phyloP scores from a whole-genome alignment of 768 basidiomycete genomes.

The Macrolepiota fuliginosa region DNA sequence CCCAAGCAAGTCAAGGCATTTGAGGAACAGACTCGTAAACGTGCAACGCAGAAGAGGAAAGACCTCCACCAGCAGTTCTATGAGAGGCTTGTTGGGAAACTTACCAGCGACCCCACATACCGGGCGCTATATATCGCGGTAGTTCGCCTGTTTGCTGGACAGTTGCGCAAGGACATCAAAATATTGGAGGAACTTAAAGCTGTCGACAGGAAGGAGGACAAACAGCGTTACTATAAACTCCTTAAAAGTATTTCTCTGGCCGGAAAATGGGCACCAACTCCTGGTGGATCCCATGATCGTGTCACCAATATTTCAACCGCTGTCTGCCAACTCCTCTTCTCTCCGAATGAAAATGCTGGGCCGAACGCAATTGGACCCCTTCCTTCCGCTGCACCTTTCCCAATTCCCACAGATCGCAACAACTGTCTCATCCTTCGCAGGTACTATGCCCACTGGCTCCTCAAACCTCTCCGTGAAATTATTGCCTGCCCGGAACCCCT shows the following conservation, averaged over 20 bases:
- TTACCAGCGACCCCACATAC: conserved; percentile 43
- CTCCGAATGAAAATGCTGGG: conserved; percentile 22
- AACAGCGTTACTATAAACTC: conserved; percentile 20
- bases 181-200: conserved; percentile 33
- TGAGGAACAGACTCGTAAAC: conserved; percentile 1
- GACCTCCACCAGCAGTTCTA: conserved; percentile 26
- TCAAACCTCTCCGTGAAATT: conserved; percentile 51
- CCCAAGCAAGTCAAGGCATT: conserved; percentile 17
- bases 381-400: conserved; percentile 2
- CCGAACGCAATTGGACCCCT: conserved; percentile 27
- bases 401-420: conserved; percentile 22
- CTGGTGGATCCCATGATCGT: conserved; percentile 56
- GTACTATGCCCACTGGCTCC: conserved; percentile 56
- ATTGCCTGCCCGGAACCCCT: conserved; percentile 51
- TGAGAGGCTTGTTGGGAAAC: conserved; percentile 35
- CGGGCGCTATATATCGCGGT: conserved; percentile 64
- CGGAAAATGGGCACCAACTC: conserved; percentile 71
- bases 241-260: conserved; percentile 51
- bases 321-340: conserved; percentile 51
- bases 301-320: conserved; percentile 66
- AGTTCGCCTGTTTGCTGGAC: conserved; percentile 55
- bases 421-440: conserved; percentile 47
- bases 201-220: conserved; percentile 29
- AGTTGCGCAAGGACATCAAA: conserved; percentile 46
- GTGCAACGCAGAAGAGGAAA: conserved; percentile 23